phyloP scores from a whole-genome alignment of 2,329 filamentous ascomycete species.

The Phoma sp. region DNA sequence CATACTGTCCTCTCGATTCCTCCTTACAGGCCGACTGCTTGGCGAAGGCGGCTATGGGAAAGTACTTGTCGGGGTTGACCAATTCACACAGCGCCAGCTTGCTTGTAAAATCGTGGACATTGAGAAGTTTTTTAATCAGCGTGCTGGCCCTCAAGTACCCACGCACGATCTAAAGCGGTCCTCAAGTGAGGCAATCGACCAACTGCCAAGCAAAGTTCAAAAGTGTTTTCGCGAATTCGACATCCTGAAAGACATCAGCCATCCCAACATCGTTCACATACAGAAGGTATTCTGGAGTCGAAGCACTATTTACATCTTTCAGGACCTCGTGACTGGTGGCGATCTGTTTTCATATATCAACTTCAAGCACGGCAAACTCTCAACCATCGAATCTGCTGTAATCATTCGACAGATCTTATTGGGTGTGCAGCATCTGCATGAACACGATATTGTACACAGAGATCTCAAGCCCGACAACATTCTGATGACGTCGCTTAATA shows the following conservation, averaged over 20 bases:
- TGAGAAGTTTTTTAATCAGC: constrained; percentile 28
- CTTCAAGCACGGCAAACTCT: constrained; percentile 54
- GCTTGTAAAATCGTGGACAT: constrained; percentile 72
- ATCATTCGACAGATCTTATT: constrained; percentile 63
- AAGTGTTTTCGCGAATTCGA: constrained; percentile 51
- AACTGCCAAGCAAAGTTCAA: constrained; percentile 32
- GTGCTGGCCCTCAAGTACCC: constrained; percentile 5
- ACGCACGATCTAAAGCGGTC: constrained; percentile 5
- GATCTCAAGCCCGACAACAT: constrained; percentile 70
- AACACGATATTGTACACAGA: constrained; percentile 62
- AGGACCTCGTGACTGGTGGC: constrained; percentile 65
- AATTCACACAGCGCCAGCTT: constrained; percentile 62
- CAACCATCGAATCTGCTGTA: constrained; percentile 59
- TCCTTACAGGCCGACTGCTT: constrained; percentile 57
- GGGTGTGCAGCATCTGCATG: constrained; percentile 65
- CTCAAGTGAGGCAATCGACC: constrained; percentile 13
- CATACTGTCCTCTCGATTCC: constrained; percentile 56
- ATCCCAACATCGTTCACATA: constrained; percentile 66
- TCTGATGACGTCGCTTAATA: constrained; percentile 60
- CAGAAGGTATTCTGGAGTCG: constrained; percentile 62
- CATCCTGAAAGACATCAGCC: constrained; percentile 59
- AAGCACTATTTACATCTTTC: constrained; percentile 64
- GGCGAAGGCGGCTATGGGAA: constrained; percentile 61
- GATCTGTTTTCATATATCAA: constrained; percentile 67
- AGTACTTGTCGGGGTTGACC: constrained; percentile 62